A percentile compares a stretch with the other conserved stretches of the same genome.
Conservation (phyloP, 2,329 filamentous ascomycete genomes). For the Penicillium hesseltinei region DNA sequence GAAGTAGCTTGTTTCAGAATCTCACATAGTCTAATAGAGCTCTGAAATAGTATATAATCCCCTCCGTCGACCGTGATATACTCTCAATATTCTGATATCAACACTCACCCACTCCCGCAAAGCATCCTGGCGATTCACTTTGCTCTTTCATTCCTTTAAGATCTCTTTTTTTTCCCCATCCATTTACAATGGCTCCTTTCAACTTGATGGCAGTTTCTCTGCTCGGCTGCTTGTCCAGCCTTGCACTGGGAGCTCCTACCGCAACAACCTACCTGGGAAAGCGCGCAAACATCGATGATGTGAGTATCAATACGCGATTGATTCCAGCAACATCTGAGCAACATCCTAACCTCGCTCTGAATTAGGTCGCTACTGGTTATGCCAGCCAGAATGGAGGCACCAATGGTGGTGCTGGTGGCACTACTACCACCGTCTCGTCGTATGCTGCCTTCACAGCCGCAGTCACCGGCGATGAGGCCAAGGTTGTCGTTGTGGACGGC, state of each 20-base stretch:
- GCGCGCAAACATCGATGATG: slow-evolving; percentile 27
- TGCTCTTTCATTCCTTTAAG: neutral
- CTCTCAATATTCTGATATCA: neutral
- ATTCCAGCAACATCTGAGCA: neutral
- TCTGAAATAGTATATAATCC: slow-evolving; percentile 7
- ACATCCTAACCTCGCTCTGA: neutral
- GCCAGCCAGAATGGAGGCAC: slow-evolving; percentile 53
- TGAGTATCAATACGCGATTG: slow-evolving; percentile 7
- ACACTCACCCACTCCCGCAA: neutral
- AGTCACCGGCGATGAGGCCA: slow-evolving; percentile 47
- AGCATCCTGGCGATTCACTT: slow-evolving; percentile 1
- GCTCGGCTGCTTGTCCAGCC: slow-evolving; percentile 24
- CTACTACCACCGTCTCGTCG: slow-evolving; percentile 55
- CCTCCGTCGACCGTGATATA: neutral
- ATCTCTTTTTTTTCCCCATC: neutral
- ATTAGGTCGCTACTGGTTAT: slow-evolving; percentile 42
- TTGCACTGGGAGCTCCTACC: slow-evolving; percentile 29
- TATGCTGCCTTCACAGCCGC: slow-evolving; percentile 53
- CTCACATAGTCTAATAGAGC: no score
- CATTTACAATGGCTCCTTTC: slow-evolving; percentile 23
- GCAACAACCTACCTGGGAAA: slow-evolving; percentile 23
- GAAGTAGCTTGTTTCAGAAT: neutral
- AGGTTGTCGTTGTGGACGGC: slow-evolving; percentile 50
- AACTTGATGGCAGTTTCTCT: slow-evolving; percentile 25
- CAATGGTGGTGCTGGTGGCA: slow-evolving; percentile 55